These are phyloP conservation scores for Cyclotella sp. DNA, from an alignment of 108 stramenopile species.

Conservation along the genomic window DNA sequence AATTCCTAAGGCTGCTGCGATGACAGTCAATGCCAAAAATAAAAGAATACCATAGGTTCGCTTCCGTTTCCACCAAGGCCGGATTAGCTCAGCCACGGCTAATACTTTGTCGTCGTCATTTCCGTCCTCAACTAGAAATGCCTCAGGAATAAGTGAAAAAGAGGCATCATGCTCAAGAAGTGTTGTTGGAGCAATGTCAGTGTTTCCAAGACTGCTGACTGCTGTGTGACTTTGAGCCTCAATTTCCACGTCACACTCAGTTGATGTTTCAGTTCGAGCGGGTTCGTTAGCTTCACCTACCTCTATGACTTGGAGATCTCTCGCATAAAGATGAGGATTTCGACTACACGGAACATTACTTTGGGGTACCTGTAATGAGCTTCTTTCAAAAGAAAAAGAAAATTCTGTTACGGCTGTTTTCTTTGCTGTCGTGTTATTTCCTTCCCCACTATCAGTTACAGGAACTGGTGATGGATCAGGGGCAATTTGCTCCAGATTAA, in stretches of 20 bases:
- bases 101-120: not conserved
- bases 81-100: conserved; percentile 4
- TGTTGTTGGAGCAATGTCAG: not conserved
- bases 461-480: too few species aligned
- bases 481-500: too few species aligned
- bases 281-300: not conserved
- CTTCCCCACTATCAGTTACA: too few species aligned
- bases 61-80: conserved; percentile 16
- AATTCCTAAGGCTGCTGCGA: not conserved
- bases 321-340: not conserved
- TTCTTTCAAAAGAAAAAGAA: too few species aligned
- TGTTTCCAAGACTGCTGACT: conserved; percentile 1
- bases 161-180: not conserved
- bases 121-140: conserved; percentile 12
- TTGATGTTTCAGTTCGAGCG: not conserved
- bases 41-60: not conserved
- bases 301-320: not conserved
- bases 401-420: too few species aligned
- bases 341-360: too few species aligned
- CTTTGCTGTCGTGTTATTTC: too few species aligned
- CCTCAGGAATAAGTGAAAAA: not conserved
- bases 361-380: too few species aligned
- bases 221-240: conserved; percentile 10
- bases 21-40: not conserved
- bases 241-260: not conserved